Percentiles rank a stretch among this genome's conserved stretches.
Conservation (phyloP, 108 stramenopile species). For the Nannochloropsis gaditana region DNA sequence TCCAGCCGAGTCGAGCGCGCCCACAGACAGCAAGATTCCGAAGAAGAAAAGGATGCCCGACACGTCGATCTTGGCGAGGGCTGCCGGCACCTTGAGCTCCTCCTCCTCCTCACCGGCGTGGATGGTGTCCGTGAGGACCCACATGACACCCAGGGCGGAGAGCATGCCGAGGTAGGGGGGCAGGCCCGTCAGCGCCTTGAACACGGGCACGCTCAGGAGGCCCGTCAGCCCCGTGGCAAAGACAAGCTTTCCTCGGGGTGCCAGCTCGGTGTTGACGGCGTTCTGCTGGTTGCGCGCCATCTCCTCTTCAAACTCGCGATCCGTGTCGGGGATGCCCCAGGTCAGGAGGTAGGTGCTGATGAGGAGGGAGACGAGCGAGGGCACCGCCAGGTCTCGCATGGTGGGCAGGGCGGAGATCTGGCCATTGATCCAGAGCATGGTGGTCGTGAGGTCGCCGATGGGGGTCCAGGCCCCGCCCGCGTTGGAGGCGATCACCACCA, state of each 20-base stretch:
- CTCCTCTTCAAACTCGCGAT: conserved; percentile 69
- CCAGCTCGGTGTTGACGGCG: conserved; percentile 48
- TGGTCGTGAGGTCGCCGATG: conserved; percentile 89
- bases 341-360: conserved; percentile 55
- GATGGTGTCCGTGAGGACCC: conserved; percentile 84
- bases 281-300: conserved; percentile 60
- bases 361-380: conserved; percentile 72
- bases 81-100: conserved; percentile 65
- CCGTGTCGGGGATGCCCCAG: conserved; percentile 9
- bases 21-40: conserved; percentile 88
- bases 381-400: conserved; percentile 73
- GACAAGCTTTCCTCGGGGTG: conserved; percentile 71
- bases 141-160: conserved; percentile 81
- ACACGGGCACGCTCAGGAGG: conserved; percentile 75
- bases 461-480: conserved; percentile 93
- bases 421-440: conserved; percentile 90
- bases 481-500: conserved; percentile 90
- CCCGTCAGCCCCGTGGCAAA: conserved; percentile 77
- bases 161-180: conserved; percentile 90
- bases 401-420: conserved; percentile 80
- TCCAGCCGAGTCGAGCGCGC: conserved; percentile 81
- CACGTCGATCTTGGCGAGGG: conserved; percentile 64
- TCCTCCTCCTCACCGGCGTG: conserved; percentile 82
- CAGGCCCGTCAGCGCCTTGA: conserved; percentile 77
- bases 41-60: conserved; percentile 86